phyloP scores from a whole-genome alignment of 345 rosid genomes.

The Salix caprea region DNA sequence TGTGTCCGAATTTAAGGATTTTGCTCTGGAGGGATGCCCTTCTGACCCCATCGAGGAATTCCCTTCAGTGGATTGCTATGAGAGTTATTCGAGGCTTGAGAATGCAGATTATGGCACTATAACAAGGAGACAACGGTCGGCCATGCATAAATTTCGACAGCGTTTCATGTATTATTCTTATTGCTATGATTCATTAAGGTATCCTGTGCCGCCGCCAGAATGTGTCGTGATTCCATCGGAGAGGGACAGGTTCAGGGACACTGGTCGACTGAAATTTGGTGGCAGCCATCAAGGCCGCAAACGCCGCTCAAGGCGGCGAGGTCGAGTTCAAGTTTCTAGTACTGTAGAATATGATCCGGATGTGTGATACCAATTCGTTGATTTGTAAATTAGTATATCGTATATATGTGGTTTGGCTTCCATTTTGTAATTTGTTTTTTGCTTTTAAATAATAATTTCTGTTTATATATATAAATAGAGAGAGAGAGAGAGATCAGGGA shows the following conservation, averaged over 20 bases:
- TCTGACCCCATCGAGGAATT: constrained; percentile 54
- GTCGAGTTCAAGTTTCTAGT: background rate
- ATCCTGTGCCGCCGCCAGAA: constrained; percentile 54
- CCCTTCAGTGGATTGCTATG: constrained; percentile 32
- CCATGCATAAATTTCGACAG: constrained; percentile 70
- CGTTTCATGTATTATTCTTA: constrained; percentile 84
- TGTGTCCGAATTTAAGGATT: constrained; percentile 56
- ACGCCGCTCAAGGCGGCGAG: constrained; percentile 28
- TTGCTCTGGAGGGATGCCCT: constrained; percentile 67
- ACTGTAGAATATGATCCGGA: background rate
- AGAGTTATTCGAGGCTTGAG: constrained; percentile 29
- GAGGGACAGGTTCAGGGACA: constrained; percentile 49
- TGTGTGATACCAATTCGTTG: constrained; percentile 1
- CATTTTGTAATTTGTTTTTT: background rate
- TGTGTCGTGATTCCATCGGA: constrained; percentile 55
- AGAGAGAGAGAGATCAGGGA: background rate
- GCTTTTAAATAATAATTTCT: background rate
- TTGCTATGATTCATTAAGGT: constrained; percentile 66
- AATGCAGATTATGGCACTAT: constrained; percentile 41
- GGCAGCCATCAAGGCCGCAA: constrained; percentile 48
- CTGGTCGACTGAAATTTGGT: constrained; percentile 70
- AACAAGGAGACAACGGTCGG: constrained; percentile 30
- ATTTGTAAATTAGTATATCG: background rate
- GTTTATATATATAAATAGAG: background rate
- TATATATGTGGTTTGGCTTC: background rate